These are phyloP conservation scores for Terana coerulea DNA, from an alignment of 768 basidiomycete species.

Conservation along the genomic window DNA sequence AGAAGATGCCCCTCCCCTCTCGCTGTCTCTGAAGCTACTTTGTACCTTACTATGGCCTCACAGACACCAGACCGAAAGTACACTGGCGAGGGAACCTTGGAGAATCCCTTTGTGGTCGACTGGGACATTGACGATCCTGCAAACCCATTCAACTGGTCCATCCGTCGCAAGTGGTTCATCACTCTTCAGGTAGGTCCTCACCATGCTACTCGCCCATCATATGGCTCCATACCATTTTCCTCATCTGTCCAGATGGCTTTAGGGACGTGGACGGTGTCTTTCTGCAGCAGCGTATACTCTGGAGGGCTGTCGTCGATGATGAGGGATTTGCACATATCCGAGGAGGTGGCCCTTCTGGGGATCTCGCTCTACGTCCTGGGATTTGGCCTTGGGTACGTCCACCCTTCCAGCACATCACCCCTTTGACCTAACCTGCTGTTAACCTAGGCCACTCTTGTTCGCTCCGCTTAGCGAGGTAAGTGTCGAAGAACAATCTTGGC, in stretches of 20 bases:
- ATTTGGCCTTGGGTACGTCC: slow-evolving; percentile 51
- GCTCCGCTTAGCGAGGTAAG: slow-evolving; percentile 55
- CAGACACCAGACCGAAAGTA: slow-evolving; percentile 25
- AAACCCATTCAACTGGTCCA: slow-evolving; percentile 56
- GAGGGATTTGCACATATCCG: slow-evolving; percentile 44
- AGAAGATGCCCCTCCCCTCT: neutral
- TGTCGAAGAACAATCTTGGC: slow-evolving; percentile 1
- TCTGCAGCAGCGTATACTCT: slow-evolving; percentile 54
- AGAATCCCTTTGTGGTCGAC: slow-evolving; percentile 51
- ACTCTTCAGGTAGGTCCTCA: slow-evolving; percentile 44
- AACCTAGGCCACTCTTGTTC: slow-evolving; percentile 46
- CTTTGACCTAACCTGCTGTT: neutral
- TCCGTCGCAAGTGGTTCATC: slow-evolving; percentile 46
- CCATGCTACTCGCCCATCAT: neutral
- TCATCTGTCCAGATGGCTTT: slow-evolving; percentile 29
- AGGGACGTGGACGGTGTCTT: slow-evolving; percentile 55
- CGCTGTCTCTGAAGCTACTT: too few relatives aligned
- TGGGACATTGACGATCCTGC: slow-evolving; percentile 50
- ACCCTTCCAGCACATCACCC: neutral
- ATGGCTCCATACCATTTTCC: neutral
- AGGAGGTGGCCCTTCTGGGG: slow-evolving; percentile 52
- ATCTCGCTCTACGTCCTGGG: slow-evolving; percentile 62
- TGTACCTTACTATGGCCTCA: too few relatives aligned
- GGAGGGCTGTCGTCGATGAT: slow-evolving; percentile 46
- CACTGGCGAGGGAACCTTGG: slow-evolving; percentile 41